Conservation (phyloP, 108 stramenopile genomes). For the Nitzschia inconspicua region DNA sequence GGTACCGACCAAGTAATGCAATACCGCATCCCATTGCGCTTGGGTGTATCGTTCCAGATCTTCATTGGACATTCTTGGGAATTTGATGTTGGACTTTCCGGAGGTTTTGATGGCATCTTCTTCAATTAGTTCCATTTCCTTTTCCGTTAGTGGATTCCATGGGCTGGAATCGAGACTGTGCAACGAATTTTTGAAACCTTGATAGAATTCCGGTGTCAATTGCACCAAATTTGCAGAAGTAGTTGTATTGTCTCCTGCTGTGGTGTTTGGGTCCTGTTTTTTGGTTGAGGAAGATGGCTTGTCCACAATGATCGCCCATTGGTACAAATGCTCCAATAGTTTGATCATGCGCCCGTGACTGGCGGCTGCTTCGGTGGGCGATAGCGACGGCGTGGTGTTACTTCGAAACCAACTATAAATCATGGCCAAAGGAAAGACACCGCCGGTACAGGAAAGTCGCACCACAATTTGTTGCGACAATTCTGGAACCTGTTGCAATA, state of each 20-base stretch:
- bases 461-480: slow-evolving; percentile 44
- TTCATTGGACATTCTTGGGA: slow-evolving; percentile 47
- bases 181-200: slow-evolving; percentile 36
- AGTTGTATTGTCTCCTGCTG: neutral
- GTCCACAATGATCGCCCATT: slow-evolving; percentile 45
- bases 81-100: neutral
- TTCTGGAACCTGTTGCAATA: slow-evolving; percentile 44
- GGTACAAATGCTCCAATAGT: slow-evolving; percentile 28
- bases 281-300: neutral
- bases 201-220: slow-evolving; percentile 40
- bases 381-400: too few species aligned
- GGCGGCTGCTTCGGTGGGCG: neutral
- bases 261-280: neutral
- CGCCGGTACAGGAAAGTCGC: slow-evolving; percentile 47
- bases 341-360: neutral
- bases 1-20: slow-evolving; percentile 83
- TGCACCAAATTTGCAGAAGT: neutral
- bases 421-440: slow-evolving; percentile 30
- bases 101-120: slow-evolving; percentile 22
- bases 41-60: slow-evolving; percentile 81
- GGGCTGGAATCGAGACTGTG: slow-evolving; percentile 42
- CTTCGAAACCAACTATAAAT: slow-evolving; percentile 36
- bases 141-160: slow-evolving; percentile 32
- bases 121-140: slow-evolving; percentile 26
- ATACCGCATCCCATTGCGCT: slow-evolving; percentile 75